Percentiles rank a stretch among this genome's conserved stretches.
phyloP scores from a whole-genome alignment of 805 yeast genomes.

The Candida manassasensis region DNA sequence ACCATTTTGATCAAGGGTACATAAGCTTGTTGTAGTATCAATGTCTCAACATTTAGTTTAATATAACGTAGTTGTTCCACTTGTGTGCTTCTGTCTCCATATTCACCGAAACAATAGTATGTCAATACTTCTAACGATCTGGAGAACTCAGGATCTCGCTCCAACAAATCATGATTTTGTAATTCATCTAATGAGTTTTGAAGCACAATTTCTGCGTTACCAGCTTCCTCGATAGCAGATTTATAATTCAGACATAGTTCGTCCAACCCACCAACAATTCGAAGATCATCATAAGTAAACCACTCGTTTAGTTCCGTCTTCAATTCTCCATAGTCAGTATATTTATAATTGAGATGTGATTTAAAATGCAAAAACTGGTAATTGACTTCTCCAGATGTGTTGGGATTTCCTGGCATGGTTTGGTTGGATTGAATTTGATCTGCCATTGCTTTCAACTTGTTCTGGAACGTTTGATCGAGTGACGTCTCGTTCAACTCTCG shows the following conservation, averaged over 20 bases:
- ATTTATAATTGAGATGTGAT: slow-evolving; percentile 26
- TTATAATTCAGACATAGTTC: slow-evolving; percentile 4
- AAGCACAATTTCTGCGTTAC: not conserved
- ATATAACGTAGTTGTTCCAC: slow-evolving; percentile 12
- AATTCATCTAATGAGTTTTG: not conserved
- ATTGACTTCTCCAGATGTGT: slow-evolving; percentile 5
- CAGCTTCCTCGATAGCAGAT: not conserved
- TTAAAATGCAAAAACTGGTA: slow-evolving; percentile 28
- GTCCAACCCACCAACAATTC: slow-evolving; percentile 16
- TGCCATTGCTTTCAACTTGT: slow-evolving; percentile 38
- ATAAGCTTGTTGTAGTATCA: slow-evolving; percentile 7
- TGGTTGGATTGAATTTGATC: slow-evolving; percentile 26
- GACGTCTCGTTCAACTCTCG: slow-evolving; percentile 25
- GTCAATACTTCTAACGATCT: slow-evolving; percentile 12
- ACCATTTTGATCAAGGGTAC: slow-evolving; percentile 7
- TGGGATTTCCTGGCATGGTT: slow-evolving; percentile 5
- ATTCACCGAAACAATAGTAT: slow-evolving; percentile 26
- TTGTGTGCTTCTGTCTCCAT: slow-evolving; percentile 5
- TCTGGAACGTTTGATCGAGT: slow-evolving; percentile 39
- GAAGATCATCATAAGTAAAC: slow-evolving; percentile 32
- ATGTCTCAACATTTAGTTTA: slow-evolving; percentile 8
- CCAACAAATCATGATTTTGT: not conserved
- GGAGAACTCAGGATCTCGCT: not conserved
- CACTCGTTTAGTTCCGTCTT: slow-evolving; percentile 32
- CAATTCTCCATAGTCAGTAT: slow-evolving; percentile 23